These are phyloP conservation scores for Didymella glomerata DNA, from an alignment of 2,329 filamentous ascomycete genomes.

Conservation along the genomic window DNA sequence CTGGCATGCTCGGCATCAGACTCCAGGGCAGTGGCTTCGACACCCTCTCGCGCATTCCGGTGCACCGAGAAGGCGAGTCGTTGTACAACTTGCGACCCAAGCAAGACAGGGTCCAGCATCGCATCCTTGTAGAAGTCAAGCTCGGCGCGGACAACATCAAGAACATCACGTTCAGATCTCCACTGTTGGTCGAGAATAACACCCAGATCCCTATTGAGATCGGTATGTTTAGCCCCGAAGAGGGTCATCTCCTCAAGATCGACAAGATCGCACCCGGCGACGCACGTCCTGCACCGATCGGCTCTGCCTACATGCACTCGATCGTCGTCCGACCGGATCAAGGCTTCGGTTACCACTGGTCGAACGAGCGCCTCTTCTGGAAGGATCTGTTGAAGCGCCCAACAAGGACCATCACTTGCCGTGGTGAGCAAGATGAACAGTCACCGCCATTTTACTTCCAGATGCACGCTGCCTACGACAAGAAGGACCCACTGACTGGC, in stretches of 20 bases:
- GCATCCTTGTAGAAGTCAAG: conserved; percentile 88
- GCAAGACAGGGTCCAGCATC: conserved; percentile 84
- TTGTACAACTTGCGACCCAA: conserved; percentile 89
- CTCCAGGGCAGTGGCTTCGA: conserved; percentile 96
- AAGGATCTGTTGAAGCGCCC: conserved; percentile 85
- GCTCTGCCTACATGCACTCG: conserved; percentile 88
- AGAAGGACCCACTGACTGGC: conserved; percentile 80
- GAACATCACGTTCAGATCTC: conserved; percentile 94
- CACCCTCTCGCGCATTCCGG: conserved; percentile 82
- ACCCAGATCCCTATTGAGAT: conserved; percentile 96
- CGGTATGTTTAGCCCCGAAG: conserved; percentile 85
- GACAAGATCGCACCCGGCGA: conserved; percentile 97
- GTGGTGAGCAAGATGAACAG: conserved; percentile 80
- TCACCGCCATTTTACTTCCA: conserved; percentile 94
- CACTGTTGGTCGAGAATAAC: conserved; percentile 90
- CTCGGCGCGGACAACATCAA: conserved; percentile 96
- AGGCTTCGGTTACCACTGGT: conserved; percentile 97
- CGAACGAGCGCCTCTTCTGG: conserved; percentile 89
- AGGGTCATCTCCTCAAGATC: conserved; percentile 93
- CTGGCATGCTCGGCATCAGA: conserved; percentile 80
- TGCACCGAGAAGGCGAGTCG: conserved; percentile 94
- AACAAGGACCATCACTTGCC: conserved; percentile 86
- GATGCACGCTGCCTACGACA: conserved; percentile 85
- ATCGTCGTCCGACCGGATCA: conserved; percentile 89
- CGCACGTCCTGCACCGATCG: conserved; percentile 86